Conservation (phyloP, 768 basidiomycete species). For the Russula griseocarnosa region DNA sequence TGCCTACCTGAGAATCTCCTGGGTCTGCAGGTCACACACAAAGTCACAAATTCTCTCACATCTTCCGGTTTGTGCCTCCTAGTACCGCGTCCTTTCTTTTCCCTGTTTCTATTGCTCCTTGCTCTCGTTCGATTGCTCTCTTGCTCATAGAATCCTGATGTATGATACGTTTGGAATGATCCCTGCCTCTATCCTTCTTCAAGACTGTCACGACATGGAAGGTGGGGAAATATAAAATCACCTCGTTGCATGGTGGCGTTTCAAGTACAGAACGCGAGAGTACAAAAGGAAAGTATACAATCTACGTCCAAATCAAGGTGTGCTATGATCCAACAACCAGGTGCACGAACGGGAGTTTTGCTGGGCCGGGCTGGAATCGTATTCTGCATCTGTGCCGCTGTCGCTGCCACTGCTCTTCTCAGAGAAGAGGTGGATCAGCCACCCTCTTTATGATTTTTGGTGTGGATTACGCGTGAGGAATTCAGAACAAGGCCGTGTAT, state of each 20-base stretch:
- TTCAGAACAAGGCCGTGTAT: background rate
- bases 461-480: background rate
- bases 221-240: background rate
- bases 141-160: slow-evolving; percentile 22
- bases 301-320: too few relatives aligned
- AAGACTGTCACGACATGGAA: background rate
- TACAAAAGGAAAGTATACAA: too few relatives aligned
- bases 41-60: too few relatives aligned
- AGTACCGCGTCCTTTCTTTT: background rate
- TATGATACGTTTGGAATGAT: slow-evolving; percentile 18
- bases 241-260: background rate
- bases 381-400: background rate
- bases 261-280: background rate
- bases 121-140: slow-evolving; percentile 15
- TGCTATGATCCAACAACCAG: background rate
- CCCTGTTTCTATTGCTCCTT: slow-evolving; percentile 1
- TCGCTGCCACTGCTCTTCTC: background rate
- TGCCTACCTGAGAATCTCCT: background rate
- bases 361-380: background rate
- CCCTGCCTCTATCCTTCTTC: background rate
- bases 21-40: background rate
- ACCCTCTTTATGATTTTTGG: background rate
- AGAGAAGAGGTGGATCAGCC: background rate
- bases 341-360: background rate
- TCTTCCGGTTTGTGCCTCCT: too few relatives aligned